Conservation (phyloP, 768 basidiomycete species). For the Leccinum fibrillosum region DNA sequence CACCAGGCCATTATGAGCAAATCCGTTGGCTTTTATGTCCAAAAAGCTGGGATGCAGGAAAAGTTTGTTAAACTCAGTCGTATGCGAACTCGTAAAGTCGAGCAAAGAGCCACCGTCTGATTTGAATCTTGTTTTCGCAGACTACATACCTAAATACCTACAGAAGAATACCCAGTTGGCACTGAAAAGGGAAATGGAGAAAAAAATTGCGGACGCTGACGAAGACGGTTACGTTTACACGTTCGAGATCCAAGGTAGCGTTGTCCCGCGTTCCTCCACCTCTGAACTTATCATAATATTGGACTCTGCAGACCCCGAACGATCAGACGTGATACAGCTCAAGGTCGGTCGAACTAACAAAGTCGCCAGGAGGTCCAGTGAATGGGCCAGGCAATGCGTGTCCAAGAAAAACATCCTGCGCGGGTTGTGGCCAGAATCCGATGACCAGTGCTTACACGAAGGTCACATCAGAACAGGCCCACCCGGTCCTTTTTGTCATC, state of each 20-base stretch:
- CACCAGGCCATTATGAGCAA: conserved; percentile 32
- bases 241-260: conserved; percentile 71
- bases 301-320: conserved; percentile 27
- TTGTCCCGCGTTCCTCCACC: not conserved
- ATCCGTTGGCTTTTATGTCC: conserved; percentile 42
- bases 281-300: conserved; percentile 7
- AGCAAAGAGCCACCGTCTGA: conserved; percentile 3
- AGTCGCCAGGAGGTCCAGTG: conserved; percentile 65
- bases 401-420: conserved; percentile 75
- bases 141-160: conserved; percentile 69
- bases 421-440: conserved; percentile 63
- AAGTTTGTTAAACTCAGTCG: conserved; percentile 60
- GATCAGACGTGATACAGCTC: conserved; percentile 49
- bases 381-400: conserved; percentile 81
- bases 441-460: conserved; percentile 54
- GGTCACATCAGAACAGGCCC: conserved; percentile 61
- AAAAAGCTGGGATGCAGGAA: conserved; percentile 34
- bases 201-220: conserved; percentile 52
- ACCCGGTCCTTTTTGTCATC: conserved; percentile 65
- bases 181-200: conserved; percentile 53
- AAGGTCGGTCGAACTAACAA: conserved; percentile 82
- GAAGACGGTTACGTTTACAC: conserved; percentile 77
- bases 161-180: conserved; percentile 57
- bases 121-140: conserved; percentile 33
- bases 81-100: conserved; percentile 26